Base-by-base conservation (phyloP, 106 monocot genomes). In the Acorus gramineus region DNA sequence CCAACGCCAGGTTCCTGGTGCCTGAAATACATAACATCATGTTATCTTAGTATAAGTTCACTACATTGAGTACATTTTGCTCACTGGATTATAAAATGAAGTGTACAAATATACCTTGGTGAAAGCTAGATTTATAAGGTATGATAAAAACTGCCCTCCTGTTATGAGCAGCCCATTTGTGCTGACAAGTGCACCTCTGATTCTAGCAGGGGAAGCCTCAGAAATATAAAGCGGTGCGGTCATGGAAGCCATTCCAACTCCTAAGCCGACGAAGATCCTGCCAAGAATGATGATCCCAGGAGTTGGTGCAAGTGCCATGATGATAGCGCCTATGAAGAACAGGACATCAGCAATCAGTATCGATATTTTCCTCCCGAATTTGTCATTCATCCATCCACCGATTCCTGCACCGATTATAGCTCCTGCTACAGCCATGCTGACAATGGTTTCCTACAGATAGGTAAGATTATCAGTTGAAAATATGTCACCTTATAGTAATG, bases 371-470 rank as follows among this genome's bases (percentile, higher is more conserved):
- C 90, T 72, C 12, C 95, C 90, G 58, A 87, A 85, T 13, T 75
- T 70, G 68, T 95, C 95, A 13, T 90, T 95, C 77, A 80, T 78
- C 84, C 90, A 95, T 57, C 95, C 95, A 42, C 93, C 89, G 50
- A 89, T 46, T 2, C 63, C 89, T 12, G 89, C 94, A 51, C 94
- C 94, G 6, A 94, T 60, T 49, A 94, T 86, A 7, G 93, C 93
- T 47, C 94, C 94, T 8, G 90, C 86, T 14, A 90, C 95, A 46
- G 95, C 95, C 95, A 87, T 95, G 66, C 95, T 95, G n/a, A 95
- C 95, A 55, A 95, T 95, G 4, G 84, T 95, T 79, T 95, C 95
- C 90, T 95, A 64, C 65, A 12, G 2, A 59, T 45, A 11, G 9
- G 3, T 44, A 6, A 49, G 12, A 11, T 0, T 6, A 7, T 42